These are phyloP conservation scores for Phoenix roebelenii DNA, from an alignment of 176 grass and related monocot species.

Conservation along the genomic window DNA sequence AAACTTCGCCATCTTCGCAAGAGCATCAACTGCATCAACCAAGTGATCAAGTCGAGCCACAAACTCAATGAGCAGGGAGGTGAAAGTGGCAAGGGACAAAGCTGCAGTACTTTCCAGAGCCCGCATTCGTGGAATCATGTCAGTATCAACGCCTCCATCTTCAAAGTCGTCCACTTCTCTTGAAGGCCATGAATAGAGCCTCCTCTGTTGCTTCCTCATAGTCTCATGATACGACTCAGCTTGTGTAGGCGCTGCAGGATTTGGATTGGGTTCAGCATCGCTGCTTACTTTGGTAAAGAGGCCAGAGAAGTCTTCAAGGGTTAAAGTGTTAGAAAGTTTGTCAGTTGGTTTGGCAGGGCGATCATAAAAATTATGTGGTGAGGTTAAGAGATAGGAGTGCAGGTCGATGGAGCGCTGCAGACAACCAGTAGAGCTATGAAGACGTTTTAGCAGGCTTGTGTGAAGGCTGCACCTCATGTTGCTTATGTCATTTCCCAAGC, in stretches of 20 bases:
- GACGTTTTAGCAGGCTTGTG: slow-evolving; percentile 26
- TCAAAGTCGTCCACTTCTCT: slow-evolving; percentile 26
- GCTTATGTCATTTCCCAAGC: slow-evolving; percentile 27
- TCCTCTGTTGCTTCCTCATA: slow-evolving; percentile 13
- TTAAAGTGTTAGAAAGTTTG: background rate
- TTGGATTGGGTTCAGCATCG: too few species aligned
- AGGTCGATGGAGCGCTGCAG: slow-evolving; percentile 36
- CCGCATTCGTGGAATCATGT: slow-evolving; percentile 12
- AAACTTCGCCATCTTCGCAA: slow-evolving; percentile 34
- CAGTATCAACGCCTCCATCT: background rate
- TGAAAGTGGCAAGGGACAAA: slow-evolving; percentile 34
- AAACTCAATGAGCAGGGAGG: slow-evolving; percentile 43
- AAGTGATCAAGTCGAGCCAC: slow-evolving; percentile 42
- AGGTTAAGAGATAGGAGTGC: slow-evolving; percentile 25
- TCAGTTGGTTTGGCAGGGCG: too few species aligned
- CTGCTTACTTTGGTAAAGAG: background rate
- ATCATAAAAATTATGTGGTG: too few species aligned
- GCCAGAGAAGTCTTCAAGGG: background rate
- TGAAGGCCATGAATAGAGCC: slow-evolving; percentile 38
- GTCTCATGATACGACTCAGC: slow-evolving; percentile 1
- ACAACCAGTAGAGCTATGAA: slow-evolving; percentile 30
- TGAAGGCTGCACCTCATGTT: slow-evolving; percentile 24
- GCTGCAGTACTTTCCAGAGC: slow-evolving; percentile 27
- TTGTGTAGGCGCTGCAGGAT: too few species aligned
- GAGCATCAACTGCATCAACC: slow-evolving; percentile 39